These are phyloP conservation scores for Fusarium sp. DNA, from an alignment of 2,329 filamentous ascomycete genomes.

Conservation along the genomic window DNA sequence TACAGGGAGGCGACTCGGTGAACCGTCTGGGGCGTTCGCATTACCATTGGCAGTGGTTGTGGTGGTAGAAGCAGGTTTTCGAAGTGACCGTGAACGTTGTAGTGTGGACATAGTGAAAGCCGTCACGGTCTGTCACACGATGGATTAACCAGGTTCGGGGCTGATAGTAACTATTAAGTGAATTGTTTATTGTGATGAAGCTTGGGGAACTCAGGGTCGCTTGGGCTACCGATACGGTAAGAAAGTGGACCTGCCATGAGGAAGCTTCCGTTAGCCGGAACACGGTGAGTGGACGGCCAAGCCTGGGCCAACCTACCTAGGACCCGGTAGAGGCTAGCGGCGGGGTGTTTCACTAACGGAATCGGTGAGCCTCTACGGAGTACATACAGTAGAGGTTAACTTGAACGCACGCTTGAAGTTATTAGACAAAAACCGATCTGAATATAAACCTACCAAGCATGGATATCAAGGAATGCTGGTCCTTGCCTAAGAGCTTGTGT, in stretches of 20 bases:
- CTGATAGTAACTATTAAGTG: slow-evolving; percentile 10
- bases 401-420: neutral
- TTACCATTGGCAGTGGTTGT: slow-evolving; percentile 13
- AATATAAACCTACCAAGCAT: neutral
- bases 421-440: neutral
- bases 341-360: neutral
- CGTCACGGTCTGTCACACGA: neutral
- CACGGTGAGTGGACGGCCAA: neutral
- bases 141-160: neutral
- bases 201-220: slow-evolving; percentile 22
- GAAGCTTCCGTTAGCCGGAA: slow-evolving; percentile 20
- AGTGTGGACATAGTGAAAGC: slow-evolving; percentile 53
- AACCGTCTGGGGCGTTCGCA: slow-evolving; percentile 40
- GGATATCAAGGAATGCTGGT: neutral
- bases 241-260: neutral
- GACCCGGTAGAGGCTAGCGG: neutral
- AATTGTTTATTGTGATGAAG: slow-evolving; percentile 27
- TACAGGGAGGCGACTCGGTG: slow-evolving; percentile 61
- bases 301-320: neutral
- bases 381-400: neutral
- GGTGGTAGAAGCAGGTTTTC: slow-evolving; percentile 49
- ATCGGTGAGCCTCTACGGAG: neutral
- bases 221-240: slow-evolving; percentile 28
- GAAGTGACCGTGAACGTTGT: slow-evolving; percentile 59
- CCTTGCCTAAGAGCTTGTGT: neutral